phyloP scores from a whole-genome alignment of 2,329 filamentous ascomycete genomes.

The Teratosphaeria pseudoeucalypti region DNA sequence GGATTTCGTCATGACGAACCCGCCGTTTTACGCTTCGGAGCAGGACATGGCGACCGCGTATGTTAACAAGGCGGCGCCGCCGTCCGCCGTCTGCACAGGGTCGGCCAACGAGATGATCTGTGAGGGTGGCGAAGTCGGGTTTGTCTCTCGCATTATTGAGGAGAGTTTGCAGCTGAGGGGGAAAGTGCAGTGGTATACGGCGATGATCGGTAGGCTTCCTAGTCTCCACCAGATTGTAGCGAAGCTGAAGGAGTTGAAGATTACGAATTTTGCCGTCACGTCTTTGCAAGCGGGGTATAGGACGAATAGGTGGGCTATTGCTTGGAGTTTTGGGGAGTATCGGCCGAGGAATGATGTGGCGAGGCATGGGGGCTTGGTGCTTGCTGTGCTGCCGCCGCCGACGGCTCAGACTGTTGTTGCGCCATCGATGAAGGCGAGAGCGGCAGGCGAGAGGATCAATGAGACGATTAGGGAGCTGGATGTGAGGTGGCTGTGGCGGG shows the following conservation, averaged over 20 bases:
- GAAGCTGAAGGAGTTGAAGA: slow-evolving; percentile 43
- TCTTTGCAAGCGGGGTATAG: slow-evolving; percentile 67
- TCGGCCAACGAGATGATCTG: slow-evolving; percentile 62
- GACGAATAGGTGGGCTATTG: slow-evolving; percentile 78
- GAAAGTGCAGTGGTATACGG: slow-evolving; percentile 75
- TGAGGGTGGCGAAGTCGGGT: slow-evolving; percentile 63
- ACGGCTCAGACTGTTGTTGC: slow-evolving; percentile 39
- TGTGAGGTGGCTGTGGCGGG: slow-evolving; percentile 56
- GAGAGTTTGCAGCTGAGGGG: slow-evolving; percentile 54
- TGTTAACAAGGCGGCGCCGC: slow-evolving; percentile 55
- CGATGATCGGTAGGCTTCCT: slow-evolving; percentile 74
- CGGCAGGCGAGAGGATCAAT: slow-evolving; percentile 30
- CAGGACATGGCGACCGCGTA: slow-evolving; percentile 55
- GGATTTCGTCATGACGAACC: slow-evolving; percentile 88
- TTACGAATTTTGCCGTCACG: slow-evolving; percentile 73
- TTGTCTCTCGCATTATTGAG: slow-evolving; percentile 59
- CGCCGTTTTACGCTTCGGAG: slow-evolving; percentile 78
- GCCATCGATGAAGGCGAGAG: slow-evolving; percentile 13
- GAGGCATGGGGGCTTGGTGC: slow-evolving; percentile 20
- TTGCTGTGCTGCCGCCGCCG: slow-evolving; percentile 32
- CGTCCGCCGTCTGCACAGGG: slow-evolving; percentile 33
- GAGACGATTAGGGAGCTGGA: slow-evolving; percentile 46
- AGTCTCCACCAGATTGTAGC: slow-evolving; percentile 54
- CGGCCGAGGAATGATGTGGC: slow-evolving; percentile 46
- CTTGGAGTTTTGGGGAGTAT: slow-evolving; percentile 67